Percentiles rank a stretch among this genome's conserved stretches.
phyloP scores from a whole-genome alignment of 2,329 filamentous ascomycete species.

The Venturiaceae sp. region DNA sequence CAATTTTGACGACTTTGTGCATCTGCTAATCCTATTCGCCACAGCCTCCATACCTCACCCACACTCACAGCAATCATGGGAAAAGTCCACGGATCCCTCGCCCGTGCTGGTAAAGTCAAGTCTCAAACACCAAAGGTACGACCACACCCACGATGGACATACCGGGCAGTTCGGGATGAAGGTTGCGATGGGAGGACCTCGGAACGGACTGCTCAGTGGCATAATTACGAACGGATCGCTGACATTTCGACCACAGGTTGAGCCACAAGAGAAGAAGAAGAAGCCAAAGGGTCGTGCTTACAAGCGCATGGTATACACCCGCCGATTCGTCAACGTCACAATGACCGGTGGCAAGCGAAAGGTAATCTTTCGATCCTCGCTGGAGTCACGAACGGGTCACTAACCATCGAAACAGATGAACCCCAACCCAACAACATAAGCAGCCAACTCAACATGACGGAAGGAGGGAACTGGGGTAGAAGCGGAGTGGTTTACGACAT shows the following conservation, averaged over 20 bases:
- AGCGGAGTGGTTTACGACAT: not conserved
- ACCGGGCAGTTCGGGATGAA: not conserved
- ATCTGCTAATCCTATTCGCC: not conserved
- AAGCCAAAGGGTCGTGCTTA: slow-evolving; percentile 92
- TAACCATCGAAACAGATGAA: slow-evolving; percentile 55
- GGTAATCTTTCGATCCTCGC: slow-evolving; percentile 50
- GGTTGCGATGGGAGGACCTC: not conserved
- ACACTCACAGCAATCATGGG: slow-evolving; percentile 58
- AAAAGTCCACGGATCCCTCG: slow-evolving; percentile 80
- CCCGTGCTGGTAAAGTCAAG: slow-evolving; percentile 95
- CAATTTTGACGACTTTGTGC: not conserved
- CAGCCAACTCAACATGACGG: not conserved
- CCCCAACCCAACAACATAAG: slow-evolving; percentile 62
- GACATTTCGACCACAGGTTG: slow-evolving; percentile 48
- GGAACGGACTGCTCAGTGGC: not conserved
- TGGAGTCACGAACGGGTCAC: not conserved
- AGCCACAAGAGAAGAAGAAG: slow-evolving; percentile 93
- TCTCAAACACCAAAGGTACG: slow-evolving; percentile 84
- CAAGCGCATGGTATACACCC: slow-evolving; percentile 94
- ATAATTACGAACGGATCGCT: not conserved
- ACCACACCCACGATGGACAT: slow-evolving; percentile 31
- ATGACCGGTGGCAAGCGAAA: slow-evolving; percentile 98
- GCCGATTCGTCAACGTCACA: slow-evolving; percentile 97
- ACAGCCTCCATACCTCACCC: slow-evolving; percentile 10
- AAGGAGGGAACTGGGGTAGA: not conserved